Evolutionary conservation across 441 rosid species (phyloP).

Genomic region (Arabidopsis lyrata): DNA sequence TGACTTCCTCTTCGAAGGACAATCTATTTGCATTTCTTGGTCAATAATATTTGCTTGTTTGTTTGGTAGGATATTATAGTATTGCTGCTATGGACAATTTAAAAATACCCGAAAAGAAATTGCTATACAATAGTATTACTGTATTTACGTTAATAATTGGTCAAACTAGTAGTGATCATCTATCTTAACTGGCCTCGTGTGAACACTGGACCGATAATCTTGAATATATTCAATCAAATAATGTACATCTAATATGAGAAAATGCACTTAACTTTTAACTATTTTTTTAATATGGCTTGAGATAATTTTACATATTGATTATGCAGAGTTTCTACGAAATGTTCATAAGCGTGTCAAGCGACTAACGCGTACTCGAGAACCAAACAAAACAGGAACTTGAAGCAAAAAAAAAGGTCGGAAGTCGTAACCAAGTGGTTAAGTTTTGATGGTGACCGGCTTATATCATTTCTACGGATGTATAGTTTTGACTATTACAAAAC

Average conservation of each 20-base stretch:
- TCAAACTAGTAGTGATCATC: background rate
- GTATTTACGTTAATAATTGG: background rate
- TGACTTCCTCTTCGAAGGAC: background rate
- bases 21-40: background rate
- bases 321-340: background rate
- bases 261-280: background rate
- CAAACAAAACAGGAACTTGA: constrained; percentile 1
- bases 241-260: background rate
- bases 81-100: background rate
- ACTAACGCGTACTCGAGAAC: background rate
- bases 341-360: constrained; percentile 10
- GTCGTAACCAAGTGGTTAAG: background rate
- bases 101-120: background rate
- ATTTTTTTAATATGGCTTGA: background rate
- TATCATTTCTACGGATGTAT: constrained; percentile 6
- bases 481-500: background rate
- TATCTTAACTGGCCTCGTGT: background rate
- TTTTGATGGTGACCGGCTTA: background rate
- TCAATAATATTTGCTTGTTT: background rate
- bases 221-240: background rate
- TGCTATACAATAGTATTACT: background rate
- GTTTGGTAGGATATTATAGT: background rate
- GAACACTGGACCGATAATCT: background rate
- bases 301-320: background rate
- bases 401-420: background rate